Evolutionary conservation across 202 grass and related monocot species (phyloP), one percentile per base, ranked within the genome.

Genomic region (Sporobolus alterniflorus): DNA sequence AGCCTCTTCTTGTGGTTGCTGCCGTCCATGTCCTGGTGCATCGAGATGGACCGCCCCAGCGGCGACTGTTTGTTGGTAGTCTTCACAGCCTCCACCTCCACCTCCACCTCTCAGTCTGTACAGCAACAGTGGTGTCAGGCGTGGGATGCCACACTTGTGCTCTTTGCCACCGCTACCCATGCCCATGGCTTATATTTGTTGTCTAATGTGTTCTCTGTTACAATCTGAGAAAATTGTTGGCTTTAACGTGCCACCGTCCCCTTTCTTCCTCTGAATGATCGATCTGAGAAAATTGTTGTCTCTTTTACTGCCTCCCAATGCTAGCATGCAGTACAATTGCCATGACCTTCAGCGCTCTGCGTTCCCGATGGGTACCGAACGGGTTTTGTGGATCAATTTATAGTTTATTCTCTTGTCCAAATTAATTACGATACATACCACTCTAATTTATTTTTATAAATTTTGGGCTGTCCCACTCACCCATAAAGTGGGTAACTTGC

Each of bases 41-140:
- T 62, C 21, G 36, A 70, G 12, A 11, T 59, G 7, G 65, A 44
- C 11, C 79, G 43, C 3, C 18, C 33, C 14, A 64, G 30, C 7
- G 6, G n/a, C 25, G 29, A 31, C 30, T 40, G 18, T 32, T 1
- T 9, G 20, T 5, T 6, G 13, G 9, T 11, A 6, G 18, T 22
- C 60, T 51, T 79, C 25, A 65, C 1, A 9, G 18, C 51, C 50
- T 73, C 79, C 24, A 70, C 84, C 66, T 82, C 66, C n/a, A n/a
- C n/a, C n/a, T n/a, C n/a, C n/a, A n/a, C n/a, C 20, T 87, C 84
- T 67, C 63, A 81, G 10, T 13, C 71, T 76, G 71, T 71, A 89
- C 41, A 66, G 87, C 3, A 77, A 56, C 67, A 85, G 44, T 21
- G 87, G 87, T 11, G 87, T 71, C 7, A 82, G 82, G 40, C 82